Base-by-base conservation (phyloP, 164 flowering plant species). In the Chimonanthus praecox region DNA sequence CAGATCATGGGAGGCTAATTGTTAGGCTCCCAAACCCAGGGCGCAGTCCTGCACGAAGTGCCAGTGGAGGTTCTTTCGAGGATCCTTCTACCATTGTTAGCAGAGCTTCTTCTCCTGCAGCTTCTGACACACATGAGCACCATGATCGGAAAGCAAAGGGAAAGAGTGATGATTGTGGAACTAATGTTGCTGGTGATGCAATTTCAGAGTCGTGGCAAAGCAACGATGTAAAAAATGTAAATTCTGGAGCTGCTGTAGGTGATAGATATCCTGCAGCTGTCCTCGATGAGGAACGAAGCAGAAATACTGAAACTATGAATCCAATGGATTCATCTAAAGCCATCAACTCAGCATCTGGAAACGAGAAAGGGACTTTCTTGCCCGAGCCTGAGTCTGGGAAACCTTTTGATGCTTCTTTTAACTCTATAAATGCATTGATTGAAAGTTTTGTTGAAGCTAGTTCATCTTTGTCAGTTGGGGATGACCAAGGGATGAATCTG, bases 401-500 rank as follows among this genome's bases (percentile, higher is more conserved):
- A 75, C 71, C 70, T 43, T 77, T 72, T 47, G 87, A 87, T 8
- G 85, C 83, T 58, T 85, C 88, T 77, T 82, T 69, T 0, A 85
- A 85, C 79, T 80, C 90, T 72, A 88, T 88, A 69, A 87, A 85
- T 83, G 89, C 86, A 18, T 75, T 88, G 71, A 77, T 87, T 73
- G 92, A 88, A 71, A 86, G 89, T 76, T 88, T 89, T 79, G 83
- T 81, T 76, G 83, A 82, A 78, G 77, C 88, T n/a, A 83, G 80
- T 78, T 74, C 82, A 15, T 75, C 87, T 16, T 15, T 82, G 58
- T 75, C 89, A 9, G 82, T 72, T 67, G 92, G 82, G 46, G 98
- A 92, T 82, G 97, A 90, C 80, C 82, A 79, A 72, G 98, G 98
- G 49, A 94, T 94, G 92, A 89, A 91, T 80, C 78, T 94, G 69